Evolutionary conservation across 2,329 filamentous ascomycete species (phyloP).

Genomic region (Colletotrichum higginsianum): DNA sequence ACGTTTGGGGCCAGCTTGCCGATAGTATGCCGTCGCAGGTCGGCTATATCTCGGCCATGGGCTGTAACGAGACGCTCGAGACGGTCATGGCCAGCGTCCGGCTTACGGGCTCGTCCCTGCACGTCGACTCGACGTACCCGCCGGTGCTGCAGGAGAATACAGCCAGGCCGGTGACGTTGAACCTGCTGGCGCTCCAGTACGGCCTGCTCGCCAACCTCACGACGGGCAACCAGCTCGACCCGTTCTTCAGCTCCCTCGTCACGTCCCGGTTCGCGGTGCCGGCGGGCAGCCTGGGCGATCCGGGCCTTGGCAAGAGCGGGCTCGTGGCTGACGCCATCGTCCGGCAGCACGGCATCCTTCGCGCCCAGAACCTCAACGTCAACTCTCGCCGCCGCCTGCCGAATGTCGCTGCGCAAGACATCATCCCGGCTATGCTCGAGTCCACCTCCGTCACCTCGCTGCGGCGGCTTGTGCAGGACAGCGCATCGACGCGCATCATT

Average conservation of each 20-base stretch:
- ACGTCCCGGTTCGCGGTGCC: slow-evolving; percentile 53
- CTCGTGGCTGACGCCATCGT: slow-evolving; percentile 51
- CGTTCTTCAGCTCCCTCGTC: slow-evolving; percentile 54
- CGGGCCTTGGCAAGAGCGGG: slow-evolving; percentile 37
- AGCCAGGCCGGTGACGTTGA: slow-evolving; percentile 43
- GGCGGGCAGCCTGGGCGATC: slow-evolving; percentile 45
- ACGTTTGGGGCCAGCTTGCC: slow-evolving; percentile 53
- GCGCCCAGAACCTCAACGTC: slow-evolving; percentile 52
- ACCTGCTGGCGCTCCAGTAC: slow-evolving; percentile 50
- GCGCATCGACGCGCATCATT: slow-evolving; percentile 52
- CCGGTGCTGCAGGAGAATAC: slow-evolving; percentile 49
- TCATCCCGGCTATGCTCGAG: slow-evolving; percentile 38
- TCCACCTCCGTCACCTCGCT: slow-evolving; percentile 39
- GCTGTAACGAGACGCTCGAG: slow-evolving; percentile 57
- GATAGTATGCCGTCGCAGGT: slow-evolving; percentile 48
- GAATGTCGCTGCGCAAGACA: slow-evolving; percentile 9
- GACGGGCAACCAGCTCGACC: slow-evolving; percentile 49
- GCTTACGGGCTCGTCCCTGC: slow-evolving; percentile 46
- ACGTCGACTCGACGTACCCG: slow-evolving; percentile 48
- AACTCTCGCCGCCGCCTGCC: slow-evolving; percentile 43
- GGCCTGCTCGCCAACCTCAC: slow-evolving; percentile 48
- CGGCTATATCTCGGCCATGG: slow-evolving; percentile 50
- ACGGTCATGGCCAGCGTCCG: slow-evolving; percentile 47
- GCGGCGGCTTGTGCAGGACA: slow-evolving; percentile 49
- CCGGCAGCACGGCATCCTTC: slow-evolving; percentile 55